Evolutionary conservation across 768 basidiomycete species (phyloP).

Genomic region (Xerocomus brunneocitrinus): DNA sequence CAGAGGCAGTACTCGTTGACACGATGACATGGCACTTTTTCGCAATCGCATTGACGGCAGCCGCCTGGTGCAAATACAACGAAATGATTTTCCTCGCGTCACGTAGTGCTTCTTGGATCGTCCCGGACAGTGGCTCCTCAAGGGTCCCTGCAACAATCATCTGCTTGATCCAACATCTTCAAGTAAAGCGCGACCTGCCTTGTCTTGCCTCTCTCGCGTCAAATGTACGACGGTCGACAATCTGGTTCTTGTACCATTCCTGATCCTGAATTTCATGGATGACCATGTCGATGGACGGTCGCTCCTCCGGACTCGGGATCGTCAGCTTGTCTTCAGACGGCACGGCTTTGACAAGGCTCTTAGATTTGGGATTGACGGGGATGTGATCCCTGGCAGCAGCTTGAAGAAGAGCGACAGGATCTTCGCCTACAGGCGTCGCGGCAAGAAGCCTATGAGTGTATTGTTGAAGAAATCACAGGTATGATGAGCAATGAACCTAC

Average conservation of each 20-base stretch:
- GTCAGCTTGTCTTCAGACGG: conserved; percentile 8
- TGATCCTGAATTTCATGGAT: conserved; percentile 54
- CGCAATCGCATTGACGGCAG: conserved; percentile 62
- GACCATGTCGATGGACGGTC: conserved; percentile 55
- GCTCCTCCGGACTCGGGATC: conserved; percentile 42
- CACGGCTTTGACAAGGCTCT: background rate
- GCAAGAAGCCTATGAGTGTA: conserved; percentile 46
- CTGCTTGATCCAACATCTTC: background rate
- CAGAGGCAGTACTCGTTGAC: conserved; percentile 86
- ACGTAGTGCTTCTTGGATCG: conserved; percentile 51
- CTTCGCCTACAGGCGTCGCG: conserved; percentile 48
- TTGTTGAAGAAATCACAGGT: background rate
- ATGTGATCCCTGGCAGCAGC: conserved; percentile 67
- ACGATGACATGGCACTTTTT: conserved; percentile 71
- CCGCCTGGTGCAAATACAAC: conserved; percentile 68
- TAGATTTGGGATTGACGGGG: conserved; percentile 53
- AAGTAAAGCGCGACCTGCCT: conserved; percentile 34
- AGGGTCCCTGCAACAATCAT: conserved; percentile 37
- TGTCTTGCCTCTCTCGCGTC: conserved; percentile 47
- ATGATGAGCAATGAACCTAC: conserved; percentile 34
- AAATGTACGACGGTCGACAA: conserved; percentile 52
- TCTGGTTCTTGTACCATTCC: conserved; percentile 68
- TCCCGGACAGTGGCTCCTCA: conserved; percentile 53
- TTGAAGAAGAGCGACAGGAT: conserved; percentile 60
- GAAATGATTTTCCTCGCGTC: conserved; percentile 55